Evolutionary conservation across 1,139 yeast species (phyloP).

Genomic region (Eremothecium gossypii): DNA sequence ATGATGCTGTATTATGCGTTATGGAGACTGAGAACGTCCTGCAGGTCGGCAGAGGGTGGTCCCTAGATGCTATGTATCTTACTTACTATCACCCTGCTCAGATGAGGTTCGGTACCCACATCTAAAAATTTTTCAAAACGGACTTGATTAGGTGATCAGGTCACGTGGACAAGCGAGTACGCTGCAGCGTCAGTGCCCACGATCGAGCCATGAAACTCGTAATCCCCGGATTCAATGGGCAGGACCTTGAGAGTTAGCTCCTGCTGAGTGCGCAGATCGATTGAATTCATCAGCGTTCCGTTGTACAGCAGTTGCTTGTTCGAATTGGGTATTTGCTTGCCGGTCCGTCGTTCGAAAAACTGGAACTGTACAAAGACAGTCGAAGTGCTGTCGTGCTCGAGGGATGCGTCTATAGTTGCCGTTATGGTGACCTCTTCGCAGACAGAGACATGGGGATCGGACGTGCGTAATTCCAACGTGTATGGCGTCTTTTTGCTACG

Average conservation of each 20-base stretch:
- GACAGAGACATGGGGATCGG: conserved; percentile 7
- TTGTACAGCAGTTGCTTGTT: conserved; percentile 21
- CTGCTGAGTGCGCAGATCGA: conserved; percentile 10
- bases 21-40: no score
- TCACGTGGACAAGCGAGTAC: conserved; percentile 3
- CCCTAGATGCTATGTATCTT: no score
- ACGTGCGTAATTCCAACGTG: conserved; percentile 12
- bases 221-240: conserved; percentile 25
- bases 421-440: conserved; percentile 13
- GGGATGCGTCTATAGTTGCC: conserved; percentile 7
- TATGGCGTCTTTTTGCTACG: conserved; percentile 15
- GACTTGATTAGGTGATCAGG: not conserved
- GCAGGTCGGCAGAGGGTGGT: no score
- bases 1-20: conserved; percentile 16
- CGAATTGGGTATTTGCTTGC: conserved; percentile 19
- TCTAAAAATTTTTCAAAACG: no score
- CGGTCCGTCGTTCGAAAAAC: conserved; percentile 21
- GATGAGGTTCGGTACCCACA: no score
- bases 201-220: conserved; percentile 13
- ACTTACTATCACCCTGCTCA: no score
- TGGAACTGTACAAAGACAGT: conserved; percentile 7
- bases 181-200: not conserved
- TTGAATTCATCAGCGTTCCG: conserved; percentile 17
- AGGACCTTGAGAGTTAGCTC: conserved; percentile 14
- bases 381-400: not conserved